These are phyloP conservation scores for Phaeosphaeria sp. DNA, from an alignment of 2,329 filamentous ascomycete genomes.

Conservation along the genomic window DNA sequence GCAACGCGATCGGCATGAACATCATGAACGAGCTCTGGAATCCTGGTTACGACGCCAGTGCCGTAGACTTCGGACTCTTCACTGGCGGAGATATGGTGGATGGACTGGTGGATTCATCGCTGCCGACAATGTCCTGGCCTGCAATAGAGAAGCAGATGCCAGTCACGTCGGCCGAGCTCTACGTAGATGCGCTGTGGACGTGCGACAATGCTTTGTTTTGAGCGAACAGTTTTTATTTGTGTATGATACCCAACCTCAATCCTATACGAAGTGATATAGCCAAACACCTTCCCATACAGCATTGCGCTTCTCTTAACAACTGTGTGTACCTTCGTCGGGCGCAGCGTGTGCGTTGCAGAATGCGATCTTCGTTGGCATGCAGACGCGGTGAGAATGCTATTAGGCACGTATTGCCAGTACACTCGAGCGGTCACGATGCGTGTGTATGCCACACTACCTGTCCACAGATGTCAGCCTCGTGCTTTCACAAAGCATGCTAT, in stretches of 20 bases:
- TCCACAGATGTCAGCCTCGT: constrained; percentile 12
- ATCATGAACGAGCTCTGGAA: constrained; percentile 19
- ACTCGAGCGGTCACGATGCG: not conserved
- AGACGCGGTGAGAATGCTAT: not conserved
- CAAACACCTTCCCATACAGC: not conserved
- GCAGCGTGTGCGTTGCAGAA: not conserved
- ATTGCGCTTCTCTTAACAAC: not conserved
- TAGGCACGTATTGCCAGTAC: not conserved
- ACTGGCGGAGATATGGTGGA: constrained; percentile 6
- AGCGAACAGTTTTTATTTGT: not conserved
- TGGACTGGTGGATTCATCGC: constrained; percentile 1
- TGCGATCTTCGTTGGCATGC: not conserved
- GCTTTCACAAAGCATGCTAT: constrained; percentile 4
- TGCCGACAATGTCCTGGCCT: not conserved
- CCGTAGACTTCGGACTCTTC: constrained; percentile 1
- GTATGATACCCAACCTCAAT: not conserved
- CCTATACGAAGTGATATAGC: not conserved
- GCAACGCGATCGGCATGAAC: constrained; percentile 22
- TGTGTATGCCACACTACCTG: not conserved
- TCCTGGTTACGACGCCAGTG: constrained; percentile 10
- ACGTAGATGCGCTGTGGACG: constrained; percentile 19
- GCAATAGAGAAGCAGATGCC: constrained; percentile 5
- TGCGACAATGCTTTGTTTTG: constrained; percentile 7
- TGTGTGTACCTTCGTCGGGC: not conserved
- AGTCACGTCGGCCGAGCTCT: constrained; percentile 21